These are phyloP conservation scores for Colletotrichum theobromicola DNA, from an alignment of 2,329 filamentous ascomycete species.

Conservation along the genomic window DNA sequence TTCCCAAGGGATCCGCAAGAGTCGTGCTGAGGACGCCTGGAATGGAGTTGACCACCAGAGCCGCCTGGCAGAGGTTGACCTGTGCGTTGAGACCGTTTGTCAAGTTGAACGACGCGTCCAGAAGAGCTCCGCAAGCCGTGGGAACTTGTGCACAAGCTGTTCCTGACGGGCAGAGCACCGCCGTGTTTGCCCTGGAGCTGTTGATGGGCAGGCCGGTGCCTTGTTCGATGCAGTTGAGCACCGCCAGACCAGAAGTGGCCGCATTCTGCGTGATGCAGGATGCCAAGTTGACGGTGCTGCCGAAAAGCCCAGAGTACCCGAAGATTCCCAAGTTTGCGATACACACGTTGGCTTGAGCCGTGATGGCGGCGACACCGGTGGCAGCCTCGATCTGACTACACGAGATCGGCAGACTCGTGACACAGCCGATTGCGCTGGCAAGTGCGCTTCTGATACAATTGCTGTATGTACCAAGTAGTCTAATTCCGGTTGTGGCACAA, in stretches of 20 bases:
- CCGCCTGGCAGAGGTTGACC: not conserved
- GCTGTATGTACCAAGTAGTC: not conserved
- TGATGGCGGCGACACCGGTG: not conserved
- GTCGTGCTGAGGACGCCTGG: not conserved
- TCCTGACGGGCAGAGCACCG: not conserved
- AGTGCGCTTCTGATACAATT: not conserved
- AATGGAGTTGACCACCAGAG: not conserved
- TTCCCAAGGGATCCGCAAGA: not conserved
- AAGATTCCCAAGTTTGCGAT: not conserved
- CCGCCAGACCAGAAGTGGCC: not conserved
- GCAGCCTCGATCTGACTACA: not conserved
- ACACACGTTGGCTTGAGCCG: not conserved
- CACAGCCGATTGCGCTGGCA: not conserved
- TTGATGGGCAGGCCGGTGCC: not conserved
- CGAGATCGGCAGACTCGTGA: not conserved
- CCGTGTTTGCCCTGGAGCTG: not conserved
- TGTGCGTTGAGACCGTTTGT: not conserved
- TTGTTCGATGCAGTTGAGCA: not conserved
- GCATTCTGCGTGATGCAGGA: not conserved
- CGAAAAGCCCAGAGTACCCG: not conserved
- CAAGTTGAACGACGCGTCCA: not conserved
- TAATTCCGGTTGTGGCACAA: fast-evolving
- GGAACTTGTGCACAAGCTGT: not conserved
- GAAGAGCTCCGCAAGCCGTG: not conserved
- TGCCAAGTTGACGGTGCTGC: not conserved